Percentiles rank a stretch among this genome's conserved stretches.
These are phyloP conservation scores for Craterostigma plantagineum DNA, from an alignment of 257 asterid genomes.

Conservation along the genomic window DNA sequence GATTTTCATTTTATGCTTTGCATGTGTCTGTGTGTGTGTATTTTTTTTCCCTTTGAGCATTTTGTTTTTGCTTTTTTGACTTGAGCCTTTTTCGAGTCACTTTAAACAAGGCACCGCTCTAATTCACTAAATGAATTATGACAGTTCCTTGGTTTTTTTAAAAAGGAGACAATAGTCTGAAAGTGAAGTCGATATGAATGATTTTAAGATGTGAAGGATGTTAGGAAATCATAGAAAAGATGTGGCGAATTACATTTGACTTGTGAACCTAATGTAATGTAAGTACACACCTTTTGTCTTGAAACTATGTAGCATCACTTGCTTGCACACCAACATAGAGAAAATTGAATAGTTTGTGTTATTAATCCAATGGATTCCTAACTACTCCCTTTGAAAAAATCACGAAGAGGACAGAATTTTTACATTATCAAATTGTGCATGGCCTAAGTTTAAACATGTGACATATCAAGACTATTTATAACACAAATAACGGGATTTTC, in stretches of 20 bases:
- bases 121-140: conserved; percentile 14
- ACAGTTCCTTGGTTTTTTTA: conserved; percentile 8
- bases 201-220: no score
- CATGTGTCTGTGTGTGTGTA: conserved; percentile 7
- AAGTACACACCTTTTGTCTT: conserved; percentile 12
- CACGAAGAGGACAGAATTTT: conserved; percentile 38
- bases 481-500: no score
- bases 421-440: conserved; percentile 21
- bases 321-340: neutral
- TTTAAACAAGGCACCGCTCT: conserved; percentile 30
- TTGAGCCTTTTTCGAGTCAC: conserved; percentile 30
- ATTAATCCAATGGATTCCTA: conserved; percentile 24
- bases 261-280: conserved; percentile 7
- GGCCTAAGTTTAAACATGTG: conserved; percentile 63
- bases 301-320: no score
- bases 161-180: conserved; percentile 3
- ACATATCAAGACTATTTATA: conserved; percentile 12
- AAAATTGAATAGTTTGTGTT: conserved; percentile 8
- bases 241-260: conserved; percentile 18
- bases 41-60: conserved; percentile 13
- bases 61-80: conserved; percentile 40
- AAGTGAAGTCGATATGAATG: no score
- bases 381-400: conserved; percentile 65
- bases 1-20: conserved; percentile 12
- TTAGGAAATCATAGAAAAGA: neutral